Percentiles rank a stretch among this genome's conserved stretches.
Conservation (phyloP, 2,329 filamentous ascomycete species). For the Colletotrichum acutatum region DNA sequence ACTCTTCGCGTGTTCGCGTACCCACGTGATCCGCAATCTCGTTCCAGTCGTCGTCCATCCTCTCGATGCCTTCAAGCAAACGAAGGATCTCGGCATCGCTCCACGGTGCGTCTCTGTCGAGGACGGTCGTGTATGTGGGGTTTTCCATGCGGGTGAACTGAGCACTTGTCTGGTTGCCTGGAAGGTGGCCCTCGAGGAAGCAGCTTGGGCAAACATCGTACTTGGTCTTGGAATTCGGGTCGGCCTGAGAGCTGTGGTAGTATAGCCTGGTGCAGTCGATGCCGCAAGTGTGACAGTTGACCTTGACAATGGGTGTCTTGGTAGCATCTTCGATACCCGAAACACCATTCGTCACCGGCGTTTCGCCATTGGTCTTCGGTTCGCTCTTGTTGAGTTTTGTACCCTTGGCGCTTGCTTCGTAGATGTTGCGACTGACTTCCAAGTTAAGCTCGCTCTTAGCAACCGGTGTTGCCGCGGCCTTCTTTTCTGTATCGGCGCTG, state of each 20-base stretch:
- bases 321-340: slow-evolving; percentile 67
- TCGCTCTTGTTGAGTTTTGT: slow-evolving; percentile 76
- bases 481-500: slow-evolving; percentile 76
- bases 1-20: slow-evolving; percentile 92
- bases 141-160: slow-evolving; percentile 94
- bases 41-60: slow-evolving; percentile 96
- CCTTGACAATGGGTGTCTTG: slow-evolving; percentile 73
- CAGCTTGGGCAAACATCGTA: slow-evolving; percentile 94
- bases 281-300: slow-evolving; percentile 91
- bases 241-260: slow-evolving; percentile 67
- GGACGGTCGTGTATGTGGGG: slow-evolving; percentile 79
- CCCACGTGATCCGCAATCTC: slow-evolving; percentile 92
- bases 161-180: slow-evolving; percentile 78
- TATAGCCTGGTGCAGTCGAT: slow-evolving; percentile 82
- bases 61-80: slow-evolving; percentile 89
- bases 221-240: slow-evolving; percentile 74
- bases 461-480: slow-evolving; percentile 72
- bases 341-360: slow-evolving; percentile 72
- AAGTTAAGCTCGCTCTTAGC: slow-evolving; percentile 87
- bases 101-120: slow-evolving; percentile 90
- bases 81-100: slow-evolving; percentile 89
- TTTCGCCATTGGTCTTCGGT: slow-evolving; percentile 81
- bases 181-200: slow-evolving; percentile 85
- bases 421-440: slow-evolving; percentile 95
- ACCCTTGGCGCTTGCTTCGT: slow-evolving; percentile 88